Evolutionary conservation across 345 rosid species (phyloP), one percentile per base, ranked within the genome.

Genomic region (Luvunga scandens): DNA sequence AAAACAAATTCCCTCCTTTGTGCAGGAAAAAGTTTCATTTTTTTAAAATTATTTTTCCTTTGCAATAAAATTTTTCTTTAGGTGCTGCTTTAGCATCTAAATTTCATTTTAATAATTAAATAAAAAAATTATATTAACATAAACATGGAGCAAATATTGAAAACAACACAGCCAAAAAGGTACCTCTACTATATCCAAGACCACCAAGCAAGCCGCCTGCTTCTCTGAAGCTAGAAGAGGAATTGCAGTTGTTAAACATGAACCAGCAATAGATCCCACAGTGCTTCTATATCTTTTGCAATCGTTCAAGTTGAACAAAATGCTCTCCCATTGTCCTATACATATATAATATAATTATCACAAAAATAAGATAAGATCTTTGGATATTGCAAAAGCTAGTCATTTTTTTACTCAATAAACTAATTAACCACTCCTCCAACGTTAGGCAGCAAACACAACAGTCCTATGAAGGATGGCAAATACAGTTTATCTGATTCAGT

Each of bases 181-280:
- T 88, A 95, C 98, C 96, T 93, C 94, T 55, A 95, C 79, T 73
- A 94, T 91, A 79, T 89, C 92, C 75, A 92, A 84, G n/a, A 91
- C 92, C 79, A 87, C 89, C 84, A 96, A 87, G 90, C 95, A 91
- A 48, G 87, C 79, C 30, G 79, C 83, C 80, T 92, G 99, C 74
- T 89, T 82, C 78, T 77, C 72, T 75, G 97, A 92, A 76, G 94
- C 97, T 70, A 96, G 89, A 36, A 93, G 87, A 76, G 99, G 95
- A 12, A 86, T 88, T 79, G 94, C 89, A 21, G 97, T 84, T 6
- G 81, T 83, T 78, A 96, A 87, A 87, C 99, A 94, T 19, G 94
- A 92, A 80, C 89, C 85, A 68, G 91, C 89, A 77, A 94, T 85
- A 6, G 98, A 96, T 77, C 94, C 98, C 83, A 96, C 92, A 19